Conservation (phyloP, 768 basidiomycete species). For the Boletus insuetus region DNA sequence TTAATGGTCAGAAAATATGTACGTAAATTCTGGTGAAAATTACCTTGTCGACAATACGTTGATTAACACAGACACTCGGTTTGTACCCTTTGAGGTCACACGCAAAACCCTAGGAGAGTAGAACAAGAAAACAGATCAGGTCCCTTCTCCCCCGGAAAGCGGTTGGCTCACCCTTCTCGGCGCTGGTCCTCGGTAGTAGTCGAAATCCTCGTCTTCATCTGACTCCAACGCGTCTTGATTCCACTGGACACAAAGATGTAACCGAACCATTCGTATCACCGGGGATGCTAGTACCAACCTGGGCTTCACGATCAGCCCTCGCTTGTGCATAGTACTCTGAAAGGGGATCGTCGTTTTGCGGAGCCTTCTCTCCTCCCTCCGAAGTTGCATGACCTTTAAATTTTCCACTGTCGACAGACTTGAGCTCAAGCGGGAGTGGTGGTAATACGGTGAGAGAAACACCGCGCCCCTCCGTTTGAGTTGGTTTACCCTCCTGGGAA, state of each 20-base stretch:
- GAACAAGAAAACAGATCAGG: background rate
- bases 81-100: conserved; percentile 52
- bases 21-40: background rate
- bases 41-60: conserved; percentile 75
- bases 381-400: background rate
- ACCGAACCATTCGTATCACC: background rate
- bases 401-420: background rate
- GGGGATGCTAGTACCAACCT: conserved; percentile 33
- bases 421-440: conserved; percentile 23
- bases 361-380: background rate
- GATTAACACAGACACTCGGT: conserved; percentile 50
- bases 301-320: conserved; percentile 43
- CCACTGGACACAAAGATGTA: conserved; percentile 22
- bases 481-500: conserved; percentile 30
- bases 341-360: conserved; percentile 48
- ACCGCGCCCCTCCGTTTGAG: background rate
- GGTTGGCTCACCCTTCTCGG: conserved; percentile 31
- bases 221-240: conserved; percentile 35
- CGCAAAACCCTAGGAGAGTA: conserved; percentile 51
- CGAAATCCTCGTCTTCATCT: conserved; percentile 31
- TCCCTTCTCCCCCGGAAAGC: background rate
- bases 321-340: conserved; percentile 64
- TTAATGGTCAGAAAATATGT: background rate
- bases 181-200: conserved; percentile 15
- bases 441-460: conserved; percentile 21